Percentiles rank a stretch among this genome's conserved stretches.
These are phyloP conservation scores for Eucalyptus brandiana DNA, from an alignment of 345 rosid genomes.

Conservation along the genomic window DNA sequence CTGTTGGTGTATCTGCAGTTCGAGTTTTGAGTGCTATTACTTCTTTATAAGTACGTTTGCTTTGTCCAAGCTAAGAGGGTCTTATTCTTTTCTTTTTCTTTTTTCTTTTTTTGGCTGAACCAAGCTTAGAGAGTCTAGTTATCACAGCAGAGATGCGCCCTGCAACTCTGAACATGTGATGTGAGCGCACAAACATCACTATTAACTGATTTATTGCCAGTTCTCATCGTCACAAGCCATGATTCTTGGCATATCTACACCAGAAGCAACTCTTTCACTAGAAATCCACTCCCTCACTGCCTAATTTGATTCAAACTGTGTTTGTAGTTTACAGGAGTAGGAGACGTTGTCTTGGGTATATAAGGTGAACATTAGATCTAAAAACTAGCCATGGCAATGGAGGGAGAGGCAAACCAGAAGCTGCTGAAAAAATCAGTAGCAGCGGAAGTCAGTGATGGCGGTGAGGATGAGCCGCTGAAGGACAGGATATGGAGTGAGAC, in stretches of 20 bases:
- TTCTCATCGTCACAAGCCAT: background rate
- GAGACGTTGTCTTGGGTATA: background rate
- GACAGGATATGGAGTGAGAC: conserved; percentile 40
- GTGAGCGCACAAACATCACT: background rate
- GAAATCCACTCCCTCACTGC: background rate
- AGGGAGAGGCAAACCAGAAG: conserved; percentile 5
- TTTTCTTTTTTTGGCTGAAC: background rate
- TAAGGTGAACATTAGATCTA: background rate
- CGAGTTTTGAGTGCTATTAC: background rate
- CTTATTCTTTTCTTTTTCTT: background rate
- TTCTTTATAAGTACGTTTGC: background rate
- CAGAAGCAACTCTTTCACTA: background rate
- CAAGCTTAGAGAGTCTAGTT: background rate
- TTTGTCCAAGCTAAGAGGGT: background rate
- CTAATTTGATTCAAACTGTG: background rate
- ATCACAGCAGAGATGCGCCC: background rate
- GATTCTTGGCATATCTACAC: background rate
- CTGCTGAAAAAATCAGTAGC: background rate
- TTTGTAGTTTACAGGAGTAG: background rate
- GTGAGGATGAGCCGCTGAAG: background rate
- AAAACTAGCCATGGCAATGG: background rate
- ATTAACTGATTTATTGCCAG: background rate
- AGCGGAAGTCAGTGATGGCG: background rate
- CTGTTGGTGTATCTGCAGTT: background rate
- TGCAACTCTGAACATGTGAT: background rate